Base-by-base conservation (phyloP, 768 basidiomycete species). In the Mycena capillaripes region DNA sequence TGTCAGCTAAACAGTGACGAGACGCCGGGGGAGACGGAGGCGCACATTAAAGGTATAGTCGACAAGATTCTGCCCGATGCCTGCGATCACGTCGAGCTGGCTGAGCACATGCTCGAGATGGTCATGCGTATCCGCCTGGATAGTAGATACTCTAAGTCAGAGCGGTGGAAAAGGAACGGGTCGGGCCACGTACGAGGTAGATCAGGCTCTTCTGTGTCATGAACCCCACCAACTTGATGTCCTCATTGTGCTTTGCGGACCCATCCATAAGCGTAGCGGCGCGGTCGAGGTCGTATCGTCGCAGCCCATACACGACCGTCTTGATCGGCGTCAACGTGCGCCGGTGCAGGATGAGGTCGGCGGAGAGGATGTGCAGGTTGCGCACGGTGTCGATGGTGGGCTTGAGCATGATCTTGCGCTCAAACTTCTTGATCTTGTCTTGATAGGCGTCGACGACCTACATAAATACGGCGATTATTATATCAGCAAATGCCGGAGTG, bases 41-140 rank as follows among this genome's bases (percentile, higher is more conserved):
- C 90, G 29, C 58, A 92, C 91, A 79, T 94, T 94, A 84, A 94
- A 94, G 14, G 91, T 90, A 77, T 92, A 94, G 69, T 88, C 86
- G 73, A 93, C 92, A 74, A 93, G 78, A 76, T 93, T 94, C 75
- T 93, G 90, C 16, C 90, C 86, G 71, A 93, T 90, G 38, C 86
- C 87, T 1, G 91, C 85, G 74, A 93, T 94, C 87, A 93, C 91
- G 69, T 95, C 93, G 63, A 95, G 77, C 76, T 89, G 91, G 6
- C 86, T 84, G 29, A 95, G 79, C 38, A 92, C 89, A 68, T 92
- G 91, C 66, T 93, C 93, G 84, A 92, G 90, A 75, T 95, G 93
- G 77, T 94, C 93, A 73, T 88, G 86, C 7, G 93, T 91, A 77
- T 95, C 93, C 25, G 92, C 92, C 90, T 92, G 69, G 30, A n/a